Conservation (phyloP, 768 basidiomycete genomes). For the Chalciporus piperatus region DNA sequence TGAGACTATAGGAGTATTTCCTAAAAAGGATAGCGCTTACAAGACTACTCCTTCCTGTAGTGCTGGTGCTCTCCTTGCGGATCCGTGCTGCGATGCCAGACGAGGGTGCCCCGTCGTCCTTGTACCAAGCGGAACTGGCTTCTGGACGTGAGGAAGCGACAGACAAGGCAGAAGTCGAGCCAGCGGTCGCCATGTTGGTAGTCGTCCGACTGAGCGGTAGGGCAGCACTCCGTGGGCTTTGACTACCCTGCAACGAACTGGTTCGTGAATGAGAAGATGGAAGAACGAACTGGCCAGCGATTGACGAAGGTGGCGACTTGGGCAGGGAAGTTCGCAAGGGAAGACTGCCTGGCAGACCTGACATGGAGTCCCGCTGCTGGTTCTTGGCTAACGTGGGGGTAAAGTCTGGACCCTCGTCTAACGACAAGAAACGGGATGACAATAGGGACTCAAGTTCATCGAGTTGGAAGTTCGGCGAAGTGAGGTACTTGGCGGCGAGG, state of each 20-base stretch:
- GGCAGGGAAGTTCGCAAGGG: constrained; percentile 43
- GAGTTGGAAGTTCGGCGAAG: constrained; percentile 64
- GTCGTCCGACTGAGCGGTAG: constrained; percentile 36
- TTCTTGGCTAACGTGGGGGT: constrained; percentile 71
- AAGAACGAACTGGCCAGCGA: constrained; percentile 46
- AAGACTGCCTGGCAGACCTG: constrained; percentile 40
- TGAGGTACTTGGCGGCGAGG: constrained; percentile 63
- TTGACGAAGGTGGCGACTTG: constrained; percentile 42
- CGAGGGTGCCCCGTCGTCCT: constrained; percentile 34
- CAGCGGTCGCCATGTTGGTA: constrained; percentile 29
- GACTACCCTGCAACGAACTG: constrained; percentile 36
- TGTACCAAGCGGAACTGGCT: constrained; percentile 34
- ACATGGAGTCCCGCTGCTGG: constrained; percentile 54
- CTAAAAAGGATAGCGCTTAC: constrained; percentile 9
- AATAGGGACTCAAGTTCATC: constrained; percentile 77
- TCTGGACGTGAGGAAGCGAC: constrained; percentile 41
- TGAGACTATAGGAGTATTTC: neutral
- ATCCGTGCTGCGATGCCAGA: constrained; percentile 43
- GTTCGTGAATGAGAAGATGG: constrained; percentile 35
- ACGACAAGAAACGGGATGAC: constrained; percentile 67
- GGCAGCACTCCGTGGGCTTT: constrained; percentile 34
- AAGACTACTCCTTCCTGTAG: constrained; percentile 32
- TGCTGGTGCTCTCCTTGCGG: constrained; percentile 50
- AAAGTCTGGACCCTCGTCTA: constrained; percentile 64
- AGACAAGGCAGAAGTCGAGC: constrained; percentile 39